phyloP scores from a whole-genome alignment of 1,284 basidiomycete species.

The Wallemia ichthyophaga region DNA sequence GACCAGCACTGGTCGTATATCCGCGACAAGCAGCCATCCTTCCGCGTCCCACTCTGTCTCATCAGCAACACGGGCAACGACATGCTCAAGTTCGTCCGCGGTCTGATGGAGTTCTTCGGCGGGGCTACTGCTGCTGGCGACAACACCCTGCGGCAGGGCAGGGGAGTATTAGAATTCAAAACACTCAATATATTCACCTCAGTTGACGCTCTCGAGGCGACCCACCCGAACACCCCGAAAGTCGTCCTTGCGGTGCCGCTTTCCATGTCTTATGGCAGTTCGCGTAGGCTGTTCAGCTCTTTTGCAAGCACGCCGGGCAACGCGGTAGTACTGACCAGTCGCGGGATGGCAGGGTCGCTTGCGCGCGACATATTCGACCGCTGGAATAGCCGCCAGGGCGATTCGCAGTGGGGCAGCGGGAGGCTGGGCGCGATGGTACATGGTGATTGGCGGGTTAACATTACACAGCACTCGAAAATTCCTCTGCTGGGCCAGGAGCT shows the following conservation, averaged over 20 bases:
- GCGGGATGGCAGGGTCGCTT: conserved; percentile 50
- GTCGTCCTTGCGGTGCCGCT: conserved; percentile 76
- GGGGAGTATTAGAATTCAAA: conserved; percentile 17
- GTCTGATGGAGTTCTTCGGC: conserved; percentile 97
- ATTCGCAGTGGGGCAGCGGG: conserved; percentile 57
- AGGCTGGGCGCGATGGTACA: conserved; percentile 54
- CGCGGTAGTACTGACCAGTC: conserved; percentile 47
- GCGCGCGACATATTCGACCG: conserved; percentile 46
- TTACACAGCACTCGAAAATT: conserved; percentile 35
- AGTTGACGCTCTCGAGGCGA: conserved; percentile 44
- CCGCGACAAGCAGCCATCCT: conserved; percentile 24
- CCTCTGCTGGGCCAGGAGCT: conserved; percentile 60
- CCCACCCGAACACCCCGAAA: conserved; percentile 62
- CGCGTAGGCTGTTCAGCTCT: conserved; percentile 49
- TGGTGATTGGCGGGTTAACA: conserved; percentile 33
- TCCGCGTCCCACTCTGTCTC: conserved; percentile 46
- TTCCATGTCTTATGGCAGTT: conserved; percentile 72
- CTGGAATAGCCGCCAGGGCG: conserved; percentile 53
- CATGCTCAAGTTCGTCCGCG: conserved; percentile 75
- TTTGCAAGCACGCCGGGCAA: conserved; percentile 56
- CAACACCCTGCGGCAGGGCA: conserved; percentile 23
- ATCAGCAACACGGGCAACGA: conserved; percentile 69
- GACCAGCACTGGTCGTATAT: conserved; percentile 93
- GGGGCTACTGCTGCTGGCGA: conserved; percentile 71
- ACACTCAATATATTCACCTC: conserved; percentile 67